These are phyloP conservation scores for Arachis hypogaea DNA, from an alignment of 306 rosid genomes.

Conservation along the genomic window DNA sequence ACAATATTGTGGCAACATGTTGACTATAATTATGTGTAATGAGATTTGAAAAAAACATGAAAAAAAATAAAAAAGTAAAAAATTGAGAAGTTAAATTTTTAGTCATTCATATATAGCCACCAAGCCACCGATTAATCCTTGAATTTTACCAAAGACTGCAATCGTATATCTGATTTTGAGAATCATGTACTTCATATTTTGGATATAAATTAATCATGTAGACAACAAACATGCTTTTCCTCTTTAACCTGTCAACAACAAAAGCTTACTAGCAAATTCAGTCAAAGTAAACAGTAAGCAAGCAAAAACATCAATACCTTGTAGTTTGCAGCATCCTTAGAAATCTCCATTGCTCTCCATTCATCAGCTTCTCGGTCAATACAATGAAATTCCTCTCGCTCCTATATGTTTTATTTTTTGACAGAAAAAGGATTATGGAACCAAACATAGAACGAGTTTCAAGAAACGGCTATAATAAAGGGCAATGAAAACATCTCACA, in stretches of 20 bases:
- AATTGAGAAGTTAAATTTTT: not conserved
- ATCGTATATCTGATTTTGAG: conserved; percentile 22
- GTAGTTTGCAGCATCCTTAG: conserved; percentile 72
- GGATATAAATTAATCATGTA: not conserved
- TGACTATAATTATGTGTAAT: not conserved
- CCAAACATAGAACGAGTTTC: conserved; percentile 20
- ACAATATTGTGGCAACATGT: not conserved
- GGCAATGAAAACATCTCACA: not conserved
- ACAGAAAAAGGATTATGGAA: conserved; percentile 26
- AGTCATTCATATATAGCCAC: not conserved
- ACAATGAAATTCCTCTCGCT: conserved; percentile 55
- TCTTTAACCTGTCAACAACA: not conserved
- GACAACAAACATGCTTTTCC: not conserved
- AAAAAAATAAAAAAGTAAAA: not conserved
- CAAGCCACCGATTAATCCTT: not conserved
- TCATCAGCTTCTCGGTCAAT: conserved; percentile 86
- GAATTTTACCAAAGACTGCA: not conserved
- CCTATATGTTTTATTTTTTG: conserved; percentile 50
- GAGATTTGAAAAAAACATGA: not conserved
- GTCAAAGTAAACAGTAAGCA: not conserved
- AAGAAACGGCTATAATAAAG: not conserved
- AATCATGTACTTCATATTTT: not conserved
- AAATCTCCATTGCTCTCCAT: conserved; percentile 87
- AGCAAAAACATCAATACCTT: conserved; percentile 57
- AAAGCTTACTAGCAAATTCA: conserved; percentile 1